Evolutionary conservation across 179 eudicot species (phyloP), one percentile per base, ranked within the genome.

Genomic region (Beta lomatogona): DNA sequence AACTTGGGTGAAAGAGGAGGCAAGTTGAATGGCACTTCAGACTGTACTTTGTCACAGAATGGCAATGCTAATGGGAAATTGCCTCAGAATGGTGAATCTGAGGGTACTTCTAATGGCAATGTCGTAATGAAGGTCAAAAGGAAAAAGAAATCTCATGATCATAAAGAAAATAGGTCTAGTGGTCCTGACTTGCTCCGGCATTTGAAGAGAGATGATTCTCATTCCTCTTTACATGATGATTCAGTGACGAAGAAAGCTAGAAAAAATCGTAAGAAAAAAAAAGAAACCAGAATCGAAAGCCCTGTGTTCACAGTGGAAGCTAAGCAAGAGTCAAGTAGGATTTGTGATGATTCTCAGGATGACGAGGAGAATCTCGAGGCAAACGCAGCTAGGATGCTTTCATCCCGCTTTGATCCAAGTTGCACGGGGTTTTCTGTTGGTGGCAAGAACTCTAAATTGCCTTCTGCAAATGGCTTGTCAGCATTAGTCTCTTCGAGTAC

Each of bases 371-470:
- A 94, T 73, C 97, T 96, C 41, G 98, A 94, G 84, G 91, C 86
- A 79, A 94, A 97, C 89, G 99, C 99, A 8, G 97, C 98, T 6
- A 93, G 90, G 86, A 97, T 97, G 99, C 98, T 97, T 48, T 97
- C 99, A 28, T 97, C 98, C 82, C 91, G 98, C 75, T 97, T 97
- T 87, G 95, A 94, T 82, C 96, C 98, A 12, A 89, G 94, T 63
- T 94, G 97, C 78, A 92, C 97, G 48, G 90, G 88, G 16, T 86
- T 86, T 83, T 82, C 91, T 69, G 81, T 87, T n/a, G 86, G 89
- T 66, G 87, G 85, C 71, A 88, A 73, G 82, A 80, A 87, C 79
- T 81, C 89, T 74, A 80, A 75, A 31, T 77, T 85, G 67, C 83
- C 86, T 44, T 75, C 86, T 76, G 67, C 78, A 15, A 85, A 88